These are phyloP conservation scores for Globisporangium paddicum DNA, from an alignment of 352 stramenopile genomes.

Conservation along the genomic window DNA sequence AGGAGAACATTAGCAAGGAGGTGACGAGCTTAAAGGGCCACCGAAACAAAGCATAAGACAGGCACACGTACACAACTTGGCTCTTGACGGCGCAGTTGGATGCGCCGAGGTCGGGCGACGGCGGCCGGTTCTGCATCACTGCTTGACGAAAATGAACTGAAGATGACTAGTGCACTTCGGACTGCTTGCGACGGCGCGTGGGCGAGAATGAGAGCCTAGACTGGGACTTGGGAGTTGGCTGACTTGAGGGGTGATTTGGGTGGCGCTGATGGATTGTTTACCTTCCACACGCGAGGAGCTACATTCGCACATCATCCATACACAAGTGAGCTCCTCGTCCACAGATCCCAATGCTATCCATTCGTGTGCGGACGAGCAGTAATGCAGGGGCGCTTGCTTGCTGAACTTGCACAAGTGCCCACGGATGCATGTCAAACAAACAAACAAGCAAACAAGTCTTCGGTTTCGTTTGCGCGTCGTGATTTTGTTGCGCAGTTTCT, in stretches of 20 bases:
- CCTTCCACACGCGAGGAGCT: not conserved
- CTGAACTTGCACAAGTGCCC: not conserved
- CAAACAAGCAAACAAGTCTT: not conserved
- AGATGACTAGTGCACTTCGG: not conserved
- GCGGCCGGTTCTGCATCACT: conserved; percentile 2
- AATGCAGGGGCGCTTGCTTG: not conserved
- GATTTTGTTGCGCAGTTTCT: not conserved
- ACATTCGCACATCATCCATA: not conserved
- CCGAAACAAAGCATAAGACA: not conserved
- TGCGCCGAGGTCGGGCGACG: not conserved
- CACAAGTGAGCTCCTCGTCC: not conserved
- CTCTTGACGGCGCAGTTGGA: conserved; percentile 1
- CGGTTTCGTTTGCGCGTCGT: not conserved
- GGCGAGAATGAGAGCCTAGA: not conserved
- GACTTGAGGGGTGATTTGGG: not conserved
- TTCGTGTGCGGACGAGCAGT: conserved; percentile 1
- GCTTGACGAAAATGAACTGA: not conserved
- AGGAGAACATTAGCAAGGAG: conserved; percentile 1
- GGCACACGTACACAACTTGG: conserved; percentile 6
- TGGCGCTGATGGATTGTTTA: not conserved
- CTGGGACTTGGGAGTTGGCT: not conserved
- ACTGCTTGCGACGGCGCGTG: too few relatives aligned
- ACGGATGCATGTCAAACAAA: not conserved
- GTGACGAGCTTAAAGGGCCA: not conserved
- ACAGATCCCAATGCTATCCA: not conserved